Base-by-base conservation (phyloP, 208 protist genomes). In the Acanthamoeba castellanii region DNA sequence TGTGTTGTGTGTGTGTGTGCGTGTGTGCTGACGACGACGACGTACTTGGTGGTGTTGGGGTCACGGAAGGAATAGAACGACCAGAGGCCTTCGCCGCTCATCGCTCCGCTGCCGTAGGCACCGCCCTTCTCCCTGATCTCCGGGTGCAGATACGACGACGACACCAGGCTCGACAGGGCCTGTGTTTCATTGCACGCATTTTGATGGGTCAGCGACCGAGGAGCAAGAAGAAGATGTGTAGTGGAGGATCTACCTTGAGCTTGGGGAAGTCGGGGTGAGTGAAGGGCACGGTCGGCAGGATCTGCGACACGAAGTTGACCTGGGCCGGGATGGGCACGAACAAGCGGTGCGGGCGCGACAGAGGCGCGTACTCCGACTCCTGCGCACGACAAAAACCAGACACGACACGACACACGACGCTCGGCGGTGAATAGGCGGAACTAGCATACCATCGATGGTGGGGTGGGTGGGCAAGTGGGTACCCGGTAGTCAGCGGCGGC, bases 41-140 rank as follows among this genome's bases (percentile, higher is more conserved):
- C 25, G 27, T 64, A 91, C 78, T 50, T 9, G 30, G 91, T 85
- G n/a, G 91, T 94, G 74, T 94, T 94, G 70, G 91, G 91, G 50
- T 94, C 91, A 32, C 91, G 91, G 91, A 74, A 94, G 45, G 91
- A 94, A n/a, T 94, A 94, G 74, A 74, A 94, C 16, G 91, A 81
- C 64, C 64, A 94, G 50, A 94, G 74, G 70, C 91, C 91, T 37
- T 94, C 91, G 16, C 91, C 91, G 32, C 34, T 74, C 27, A 87
- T 81, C 25, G 93, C 85, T 27, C 96, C 96, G 45, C 92, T 92
- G 55, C 96, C 96, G 74, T 97, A 97, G 3, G 96, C 96, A 7
- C 96, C 96, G 78, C 96, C 96, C 59, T 97, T 97, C 66, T 97
- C 96, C 45, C 96, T 87, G 81, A 97, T 97, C 37, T 97, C 94